Evolutionary conservation across 2,329 filamentous ascomycete species (phyloP).

Genomic region (Diaporthe australafricana): DNA sequence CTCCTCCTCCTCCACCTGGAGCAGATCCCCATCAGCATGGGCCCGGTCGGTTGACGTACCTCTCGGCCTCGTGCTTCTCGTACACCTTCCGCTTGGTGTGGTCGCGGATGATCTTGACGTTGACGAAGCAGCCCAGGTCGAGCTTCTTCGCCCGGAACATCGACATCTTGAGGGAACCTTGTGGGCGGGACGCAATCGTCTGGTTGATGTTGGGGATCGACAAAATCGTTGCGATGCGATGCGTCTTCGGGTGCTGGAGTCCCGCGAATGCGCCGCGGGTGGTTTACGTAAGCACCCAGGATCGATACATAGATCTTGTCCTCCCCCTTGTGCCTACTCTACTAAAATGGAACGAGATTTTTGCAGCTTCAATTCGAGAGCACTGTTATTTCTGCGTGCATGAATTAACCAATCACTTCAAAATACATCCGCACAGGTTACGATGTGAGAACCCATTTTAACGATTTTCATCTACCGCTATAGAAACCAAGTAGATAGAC

Average conservation of each 20-base stretch:
- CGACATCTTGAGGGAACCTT: conserved; percentile 70
- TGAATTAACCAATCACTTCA: not conserved
- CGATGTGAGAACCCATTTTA: not conserved
- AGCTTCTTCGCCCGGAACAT: conserved; percentile 93
- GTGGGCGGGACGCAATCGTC: conserved; percentile 11
- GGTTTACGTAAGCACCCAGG: conserved; percentile 16
- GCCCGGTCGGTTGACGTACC: conserved; percentile 62
- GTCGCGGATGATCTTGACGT: conserved; percentile 88
- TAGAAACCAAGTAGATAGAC: not conserved
- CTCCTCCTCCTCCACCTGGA: not conserved
- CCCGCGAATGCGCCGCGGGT: not conserved
- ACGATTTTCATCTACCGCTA: conserved; percentile 6
- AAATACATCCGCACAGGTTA: not conserved
- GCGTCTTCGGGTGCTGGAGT: not conserved
- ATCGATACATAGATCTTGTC: not conserved
- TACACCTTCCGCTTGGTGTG: conserved; percentile 97
- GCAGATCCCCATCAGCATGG: too few relatives aligned
- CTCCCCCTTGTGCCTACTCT: not conserved
- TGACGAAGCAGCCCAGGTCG: conserved; percentile 88
- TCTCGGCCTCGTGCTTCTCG: conserved; percentile 85
- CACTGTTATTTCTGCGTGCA: not conserved
- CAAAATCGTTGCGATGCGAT: not conserved
- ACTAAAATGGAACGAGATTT: too few relatives aligned
- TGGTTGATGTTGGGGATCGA: conserved; percentile 12
- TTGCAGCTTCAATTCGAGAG: not conserved